These are phyloP conservation scores for Setomelanomma holmii DNA, from an alignment of 2,329 filamentous ascomycete species.

Conservation along the genomic window DNA sequence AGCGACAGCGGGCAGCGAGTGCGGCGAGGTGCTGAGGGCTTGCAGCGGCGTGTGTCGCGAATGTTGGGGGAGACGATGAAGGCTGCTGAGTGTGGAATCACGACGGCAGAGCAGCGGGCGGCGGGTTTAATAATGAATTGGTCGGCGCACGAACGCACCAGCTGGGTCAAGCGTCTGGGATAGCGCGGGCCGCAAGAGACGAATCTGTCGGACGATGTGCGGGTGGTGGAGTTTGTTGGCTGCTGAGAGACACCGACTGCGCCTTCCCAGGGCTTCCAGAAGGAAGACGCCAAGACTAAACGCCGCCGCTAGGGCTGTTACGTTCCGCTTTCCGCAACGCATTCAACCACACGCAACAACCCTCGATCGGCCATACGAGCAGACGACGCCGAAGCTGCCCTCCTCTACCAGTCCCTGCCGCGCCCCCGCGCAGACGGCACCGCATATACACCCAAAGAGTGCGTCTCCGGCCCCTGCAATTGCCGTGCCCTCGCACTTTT, in stretches of 20 bases:
- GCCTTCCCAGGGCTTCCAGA: constrained; percentile 5
- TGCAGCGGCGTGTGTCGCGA: constrained; percentile 3
- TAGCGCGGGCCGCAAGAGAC: constrained; percentile 4
- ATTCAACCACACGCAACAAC: constrained; percentile 4
- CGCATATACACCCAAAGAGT: constrained; percentile 9
- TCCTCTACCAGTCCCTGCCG: constrained; percentile 8
- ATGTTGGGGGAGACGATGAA: constrained; percentile 4
- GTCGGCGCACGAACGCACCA: constrained; percentile 18
- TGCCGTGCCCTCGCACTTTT: constrained; percentile 19
- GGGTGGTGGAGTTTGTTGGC: constrained; percentile 2
- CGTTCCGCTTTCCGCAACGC: constrained; percentile 5
- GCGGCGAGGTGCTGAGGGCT: constrained; percentile 1
- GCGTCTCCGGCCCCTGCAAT: constrained; percentile 26
- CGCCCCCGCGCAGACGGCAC: constrained; percentile 6
- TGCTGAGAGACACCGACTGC: constrained; percentile 2
- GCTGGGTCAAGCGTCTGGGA: constrained; percentile 18
- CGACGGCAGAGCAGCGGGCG: constrained; percentile 3
- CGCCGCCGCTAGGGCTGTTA: constrained; percentile 1
- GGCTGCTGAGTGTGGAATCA: background rate
- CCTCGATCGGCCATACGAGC: constrained; percentile 8
- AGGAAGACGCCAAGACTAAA: constrained; percentile 4
- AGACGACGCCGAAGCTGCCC: constrained; percentile 12
- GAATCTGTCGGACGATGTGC: background rate
- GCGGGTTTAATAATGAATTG: constrained; percentile 28
- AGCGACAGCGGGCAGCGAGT: constrained; percentile 19